Evolutionary conservation across 164 flowering plant genomes (phyloP).

Genomic region (Amborella trichopoda): DNA sequence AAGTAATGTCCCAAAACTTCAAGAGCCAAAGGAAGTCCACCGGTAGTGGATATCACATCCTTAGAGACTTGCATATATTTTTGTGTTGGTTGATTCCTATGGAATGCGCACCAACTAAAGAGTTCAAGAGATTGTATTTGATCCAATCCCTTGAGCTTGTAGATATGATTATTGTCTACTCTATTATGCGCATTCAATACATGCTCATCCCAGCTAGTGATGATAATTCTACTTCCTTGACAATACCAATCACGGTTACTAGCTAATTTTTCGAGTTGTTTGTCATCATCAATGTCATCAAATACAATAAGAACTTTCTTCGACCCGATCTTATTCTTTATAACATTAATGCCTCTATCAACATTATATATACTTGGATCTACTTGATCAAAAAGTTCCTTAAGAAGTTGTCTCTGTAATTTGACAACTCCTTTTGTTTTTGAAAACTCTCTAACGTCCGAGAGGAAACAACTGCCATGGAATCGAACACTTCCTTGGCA

Average conservation of each 20-base stretch:
- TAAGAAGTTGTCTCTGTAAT: not conserved
- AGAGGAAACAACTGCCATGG: not conserved
- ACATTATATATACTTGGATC: not conserved
- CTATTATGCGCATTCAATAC: not conserved
- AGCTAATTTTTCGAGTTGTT: not conserved
- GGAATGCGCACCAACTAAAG: conserved; percentile 6
- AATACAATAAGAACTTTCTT: conserved; percentile 6
- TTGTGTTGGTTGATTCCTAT: not conserved
- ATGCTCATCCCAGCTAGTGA: conserved; percentile 1
- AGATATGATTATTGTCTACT: not conserved
- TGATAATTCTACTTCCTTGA: conserved; percentile 6
- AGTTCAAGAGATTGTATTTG: not conserved
- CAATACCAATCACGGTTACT: not conserved
- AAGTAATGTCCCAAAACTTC: not conserved
- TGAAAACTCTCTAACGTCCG: not conserved
- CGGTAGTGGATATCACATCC: not conserved
- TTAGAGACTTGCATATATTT: not conserved
- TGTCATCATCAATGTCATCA: not conserved
- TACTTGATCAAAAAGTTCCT: not conserved
- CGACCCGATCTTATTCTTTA: not conserved
- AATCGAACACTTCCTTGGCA: not conserved
- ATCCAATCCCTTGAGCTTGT: conserved; percentile 1
- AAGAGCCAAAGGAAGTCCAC: not conserved
- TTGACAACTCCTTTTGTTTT: not conserved
- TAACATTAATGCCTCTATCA: not conserved